Base-by-base conservation (phyloP, 768 basidiomycete species). In the Tricholoma terreum region DNA sequence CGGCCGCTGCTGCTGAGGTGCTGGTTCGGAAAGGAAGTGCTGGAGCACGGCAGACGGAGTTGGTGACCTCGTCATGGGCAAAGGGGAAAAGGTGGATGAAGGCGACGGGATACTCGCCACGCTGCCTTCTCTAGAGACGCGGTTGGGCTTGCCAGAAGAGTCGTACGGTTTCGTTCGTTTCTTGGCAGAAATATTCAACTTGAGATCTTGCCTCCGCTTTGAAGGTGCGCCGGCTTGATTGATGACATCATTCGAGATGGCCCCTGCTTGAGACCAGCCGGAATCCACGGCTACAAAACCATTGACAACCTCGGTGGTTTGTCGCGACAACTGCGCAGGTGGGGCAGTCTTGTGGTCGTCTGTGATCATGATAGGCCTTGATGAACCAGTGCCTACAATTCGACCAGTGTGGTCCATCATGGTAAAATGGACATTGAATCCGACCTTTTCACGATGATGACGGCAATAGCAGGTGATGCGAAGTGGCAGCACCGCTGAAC, bases 401-500 rank as follows among this genome's bases (percentile, higher is more conserved):
- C 89, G 82, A 2, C 94, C 95, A 22, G 75, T 77, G 63, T 86
- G 77, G 64, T 97, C 92, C 68, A 85, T 82, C 79, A 99, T 82
- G 17, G 86, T 84, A 69, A 98, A 89, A 62, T 90, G 87, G 58
- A 98, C 85, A 68, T 89, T 87, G 73, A 98, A 98, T 2, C 97
- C 97, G 35, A 89, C 78, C 74, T 97, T 98, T 75, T 99, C 97
- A 58, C 93, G 89, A 74, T 99, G 96, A 78, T 98, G 97, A 52
- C 96, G 87, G 64, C 97, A 98, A 71, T 99, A 99, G 73, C 97
- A 99, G 6, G 96, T 96, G 59, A 99, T 92, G 46, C 97, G 85
- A 35, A 97, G 85, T 7, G 96, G 96, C n/a, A 99, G 78, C 17
- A 91, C 81, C 22, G 87, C 87, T 17, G 92, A 90, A 19, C 97